Percentiles rank a stretch among this genome's conserved stretches.
Conservation (phyloP, 2,329 filamentous ascomycete genomes). For the Verticillium tricorpus region DNA sequence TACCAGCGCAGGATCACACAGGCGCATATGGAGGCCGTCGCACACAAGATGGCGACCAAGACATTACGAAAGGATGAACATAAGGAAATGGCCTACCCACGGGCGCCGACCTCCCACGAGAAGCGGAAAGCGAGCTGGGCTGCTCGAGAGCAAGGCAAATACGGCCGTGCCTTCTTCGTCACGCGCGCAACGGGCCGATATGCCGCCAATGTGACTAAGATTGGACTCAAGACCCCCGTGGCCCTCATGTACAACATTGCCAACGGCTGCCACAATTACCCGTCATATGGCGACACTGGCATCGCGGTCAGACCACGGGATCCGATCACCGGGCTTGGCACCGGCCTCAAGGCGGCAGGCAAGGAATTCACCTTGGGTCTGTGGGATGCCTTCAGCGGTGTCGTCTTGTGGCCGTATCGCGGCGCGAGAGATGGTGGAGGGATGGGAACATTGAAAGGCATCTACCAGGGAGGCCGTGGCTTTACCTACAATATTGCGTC, state of each 20-base stretch:
- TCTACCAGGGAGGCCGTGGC: conserved; percentile 38
- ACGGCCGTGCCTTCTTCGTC: conserved; percentile 21
- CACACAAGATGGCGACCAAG: conserved; percentile 25
- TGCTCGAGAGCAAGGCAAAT: conserved; percentile 17
- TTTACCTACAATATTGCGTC: conserved; percentile 39
- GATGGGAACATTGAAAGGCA: conserved; percentile 57
- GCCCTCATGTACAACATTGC: conserved; percentile 65
- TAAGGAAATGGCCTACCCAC: conserved; percentile 2
- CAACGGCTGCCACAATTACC: conserved; percentile 70
- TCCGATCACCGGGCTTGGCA: conserved; percentile 63
- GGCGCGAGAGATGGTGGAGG: conserved; percentile 59
- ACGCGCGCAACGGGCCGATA: conserved; percentile 45
- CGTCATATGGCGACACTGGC: conserved; percentile 60
- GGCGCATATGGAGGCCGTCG: conserved; percentile 22
- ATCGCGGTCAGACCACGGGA: conserved; percentile 59
- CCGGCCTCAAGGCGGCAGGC: conserved; percentile 54
- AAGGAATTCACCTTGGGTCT: conserved; percentile 61
- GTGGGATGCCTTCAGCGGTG: conserved; percentile 64
- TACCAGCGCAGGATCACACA: neutral
- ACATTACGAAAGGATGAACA: conserved; percentile 48
- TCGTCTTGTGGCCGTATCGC: conserved; percentile 59
- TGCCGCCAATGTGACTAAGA: conserved; percentile 54
- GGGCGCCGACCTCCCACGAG: conserved; percentile 13
- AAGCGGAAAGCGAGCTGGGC: conserved; percentile 19
- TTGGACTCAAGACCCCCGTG: conserved; percentile 60